These are phyloP conservation scores for Nannochloris sp. DNA, from an alignment of 139 green algal species.

Conservation along the genomic window DNA sequence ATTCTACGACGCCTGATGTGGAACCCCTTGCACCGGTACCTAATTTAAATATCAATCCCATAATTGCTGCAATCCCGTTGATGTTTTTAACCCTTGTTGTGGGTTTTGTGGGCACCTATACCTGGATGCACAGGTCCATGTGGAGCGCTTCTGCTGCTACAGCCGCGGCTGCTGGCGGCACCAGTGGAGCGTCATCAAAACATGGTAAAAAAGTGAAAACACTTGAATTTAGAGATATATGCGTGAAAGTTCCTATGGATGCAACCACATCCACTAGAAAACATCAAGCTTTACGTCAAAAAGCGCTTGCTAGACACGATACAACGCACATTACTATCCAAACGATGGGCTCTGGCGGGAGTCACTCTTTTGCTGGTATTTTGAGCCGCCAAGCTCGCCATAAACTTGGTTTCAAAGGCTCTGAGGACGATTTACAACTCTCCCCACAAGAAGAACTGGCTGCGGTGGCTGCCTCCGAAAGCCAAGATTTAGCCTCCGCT, in stretches of 20 bases:
- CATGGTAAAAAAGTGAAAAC: conserved; percentile 4
- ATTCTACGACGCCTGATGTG: background rate
- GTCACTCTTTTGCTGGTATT: background rate
- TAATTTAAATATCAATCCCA: conserved; percentile 13
- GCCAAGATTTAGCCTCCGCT: too few species aligned
- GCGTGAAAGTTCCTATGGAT: conserved; percentile 13
- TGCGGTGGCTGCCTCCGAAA: too few species aligned
- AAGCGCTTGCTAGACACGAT: conserved; percentile 4
- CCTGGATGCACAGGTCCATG: background rate
- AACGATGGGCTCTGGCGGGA: background rate
- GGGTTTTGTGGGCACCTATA: conserved; percentile 15
- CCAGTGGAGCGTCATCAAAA: background rate
- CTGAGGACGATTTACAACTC: background rate
- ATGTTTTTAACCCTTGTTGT: conserved; percentile 25
- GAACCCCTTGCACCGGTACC: background rate
- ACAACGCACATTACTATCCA: background rate
- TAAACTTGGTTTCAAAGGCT: background rate
- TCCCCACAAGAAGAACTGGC: too few species aligned
- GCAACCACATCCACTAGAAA: background rate
- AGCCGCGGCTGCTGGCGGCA: background rate
- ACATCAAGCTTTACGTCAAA: background rate
- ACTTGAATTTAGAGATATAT: conserved; percentile 3
- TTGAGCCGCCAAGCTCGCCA: background rate
- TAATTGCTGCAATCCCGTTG: conserved; percentile 36
- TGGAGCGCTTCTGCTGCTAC: background rate